A percentile compares a stretch with the other conserved stretches of the same genome.
Evolutionary conservation across 2,329 filamentous ascomycete genomes (phyloP).

Genomic region (Mycosphaerella arachidis): DNA sequence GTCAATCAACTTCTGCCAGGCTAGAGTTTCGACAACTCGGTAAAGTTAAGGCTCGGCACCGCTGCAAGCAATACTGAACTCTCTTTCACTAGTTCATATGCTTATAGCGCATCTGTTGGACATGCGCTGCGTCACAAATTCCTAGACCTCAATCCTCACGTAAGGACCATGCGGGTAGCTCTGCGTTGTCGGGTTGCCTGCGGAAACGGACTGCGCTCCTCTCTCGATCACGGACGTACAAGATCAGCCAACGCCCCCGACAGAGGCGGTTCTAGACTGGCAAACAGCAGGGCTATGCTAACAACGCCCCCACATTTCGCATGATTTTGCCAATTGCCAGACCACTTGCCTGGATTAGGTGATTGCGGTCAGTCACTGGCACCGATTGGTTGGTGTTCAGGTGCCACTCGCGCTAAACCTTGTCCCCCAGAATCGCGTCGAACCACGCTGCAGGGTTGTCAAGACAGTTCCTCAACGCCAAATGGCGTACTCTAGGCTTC

Average conservation of each 20-base stretch:
- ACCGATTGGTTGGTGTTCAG: not conserved
- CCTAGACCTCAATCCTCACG: not conserved
- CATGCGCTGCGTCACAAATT: not conserved
- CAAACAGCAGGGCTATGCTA: not conserved
- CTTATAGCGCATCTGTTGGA: not conserved
- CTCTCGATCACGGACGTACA: not conserved
- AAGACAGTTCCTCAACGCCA: not conserved
- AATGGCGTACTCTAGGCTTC: not conserved
- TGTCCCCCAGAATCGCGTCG: not conserved
- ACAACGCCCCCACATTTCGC: not conserved
- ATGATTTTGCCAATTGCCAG: not conserved
- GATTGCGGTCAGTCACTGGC: not conserved
- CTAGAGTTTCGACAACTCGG: no score
- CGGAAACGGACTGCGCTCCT: not conserved
- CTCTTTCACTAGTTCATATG: not conserved
- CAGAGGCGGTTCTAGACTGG: not conserved
- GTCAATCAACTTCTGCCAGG: not conserved
- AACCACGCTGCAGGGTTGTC: not conserved
- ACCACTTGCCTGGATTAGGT: not conserved
- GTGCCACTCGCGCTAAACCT: not conserved
- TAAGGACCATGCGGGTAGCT: not conserved
- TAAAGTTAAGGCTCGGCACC: no score
- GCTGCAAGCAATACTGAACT: not conserved
- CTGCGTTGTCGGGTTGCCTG: not conserved
- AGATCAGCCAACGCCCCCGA: not conserved